Evolutionary conservation across 768 basidiomycete genomes (phyloP).

Genomic region (Pulveroboletus frians): DNA sequence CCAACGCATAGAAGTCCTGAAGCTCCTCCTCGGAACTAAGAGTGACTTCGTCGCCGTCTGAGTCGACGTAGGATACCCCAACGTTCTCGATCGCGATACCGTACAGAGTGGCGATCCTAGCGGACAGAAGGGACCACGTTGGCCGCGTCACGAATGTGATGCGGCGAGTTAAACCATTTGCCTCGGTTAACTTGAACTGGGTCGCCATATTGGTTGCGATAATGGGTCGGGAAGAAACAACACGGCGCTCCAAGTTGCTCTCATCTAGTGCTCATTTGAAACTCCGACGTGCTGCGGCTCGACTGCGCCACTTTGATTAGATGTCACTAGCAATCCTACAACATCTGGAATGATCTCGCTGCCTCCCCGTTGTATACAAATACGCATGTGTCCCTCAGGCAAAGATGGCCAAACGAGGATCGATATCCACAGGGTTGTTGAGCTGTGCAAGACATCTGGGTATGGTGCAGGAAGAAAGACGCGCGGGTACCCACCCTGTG

Average conservation of each 20-base stretch:
- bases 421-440: constrained; percentile 67
- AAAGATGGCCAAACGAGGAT: constrained; percentile 63
- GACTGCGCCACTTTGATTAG: neutral
- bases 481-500: constrained; percentile 45
- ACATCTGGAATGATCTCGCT: neutral
- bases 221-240: constrained; percentile 15
- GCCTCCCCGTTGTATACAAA: neutral
- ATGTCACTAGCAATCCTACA: neutral
- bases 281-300: constrained; percentile 40
- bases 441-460: constrained; percentile 36
- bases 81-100: constrained; percentile 52
- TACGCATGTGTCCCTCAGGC: constrained; percentile 38
- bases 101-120: constrained; percentile 50
- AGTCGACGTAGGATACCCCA: constrained; percentile 67
- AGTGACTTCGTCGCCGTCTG: constrained; percentile 71
- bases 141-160: constrained; percentile 49
- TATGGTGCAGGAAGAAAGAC: neutral
- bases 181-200: constrained; percentile 63
- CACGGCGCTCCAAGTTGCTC: neutral
- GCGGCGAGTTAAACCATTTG: constrained; percentile 55
- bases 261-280: constrained; percentile 31
- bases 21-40: constrained; percentile 74
- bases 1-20: constrained; percentile 57
- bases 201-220: constrained; percentile 41
- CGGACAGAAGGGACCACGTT: constrained; percentile 52